Evolutionary conservation across 805 yeast species (phyloP).

Genomic region (Tetrapisispora phaffii): DNA sequence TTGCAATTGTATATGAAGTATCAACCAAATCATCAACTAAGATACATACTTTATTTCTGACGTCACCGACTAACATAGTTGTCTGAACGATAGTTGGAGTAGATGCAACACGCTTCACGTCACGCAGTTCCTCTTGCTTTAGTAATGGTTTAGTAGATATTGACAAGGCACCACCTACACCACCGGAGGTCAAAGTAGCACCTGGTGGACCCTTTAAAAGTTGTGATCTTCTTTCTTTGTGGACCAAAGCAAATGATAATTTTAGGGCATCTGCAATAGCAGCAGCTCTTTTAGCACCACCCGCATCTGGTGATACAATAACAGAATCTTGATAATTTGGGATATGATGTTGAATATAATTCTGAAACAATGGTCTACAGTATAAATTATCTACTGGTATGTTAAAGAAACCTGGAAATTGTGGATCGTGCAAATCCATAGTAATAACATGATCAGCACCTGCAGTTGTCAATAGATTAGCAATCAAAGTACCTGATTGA

Average conservation of each 20-base stretch:
- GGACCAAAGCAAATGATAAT: conserved; percentile 86
- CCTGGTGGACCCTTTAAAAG: conserved; percentile 30
- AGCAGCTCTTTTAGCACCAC: conserved; percentile 97
- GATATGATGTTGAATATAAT: conserved; percentile 67
- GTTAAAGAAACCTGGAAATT: conserved; percentile 94
- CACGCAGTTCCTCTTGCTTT: conserved; percentile 14
- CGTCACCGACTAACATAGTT: conserved; percentile 95
- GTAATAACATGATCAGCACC: conserved; percentile 96
- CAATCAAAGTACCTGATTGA: conserved; percentile 86
- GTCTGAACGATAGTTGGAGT: conserved; percentile 45
- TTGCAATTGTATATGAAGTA: conserved; percentile 80
- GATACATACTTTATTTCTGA: conserved; percentile 75
- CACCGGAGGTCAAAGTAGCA: conserved; percentile 25
- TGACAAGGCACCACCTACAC: conserved; percentile 21
- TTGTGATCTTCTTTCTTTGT: conserved; percentile 72
- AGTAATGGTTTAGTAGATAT: conserved; percentile 16
- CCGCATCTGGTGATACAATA: conserved; percentile 95
- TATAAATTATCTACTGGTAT: conserved; percentile 92
- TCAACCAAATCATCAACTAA: conserved; percentile 89
- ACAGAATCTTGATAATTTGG: conserved; percentile 79
- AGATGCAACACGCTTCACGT: conserved; percentile 8
- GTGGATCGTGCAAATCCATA: conserved; percentile 97
- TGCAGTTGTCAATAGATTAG: conserved; percentile 76
- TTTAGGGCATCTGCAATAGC: conserved; percentile 85
- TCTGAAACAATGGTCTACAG: conserved; percentile 78